Evolutionary conservation across 1,139 yeast genomes (phyloP).

Genomic region (Debaryomyces sp.): DNA sequence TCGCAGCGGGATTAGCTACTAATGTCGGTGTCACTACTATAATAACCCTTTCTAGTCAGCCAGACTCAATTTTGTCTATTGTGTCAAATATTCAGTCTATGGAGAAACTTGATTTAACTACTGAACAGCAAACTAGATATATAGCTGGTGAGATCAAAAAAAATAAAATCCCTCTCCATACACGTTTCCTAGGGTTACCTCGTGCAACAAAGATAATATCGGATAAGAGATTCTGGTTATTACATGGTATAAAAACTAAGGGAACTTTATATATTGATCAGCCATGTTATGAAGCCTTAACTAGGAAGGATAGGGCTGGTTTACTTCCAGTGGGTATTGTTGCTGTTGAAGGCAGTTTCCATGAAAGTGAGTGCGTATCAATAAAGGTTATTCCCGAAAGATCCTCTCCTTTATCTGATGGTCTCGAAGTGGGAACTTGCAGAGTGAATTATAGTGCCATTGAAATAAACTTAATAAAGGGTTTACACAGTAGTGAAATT

Average conservation of each 20-base stretch:
- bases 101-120: constrained; percentile 24
- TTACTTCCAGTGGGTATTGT: constrained; percentile 89
- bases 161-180: constrained; percentile 73
- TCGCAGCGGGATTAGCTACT: constrained; percentile 96
- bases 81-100: constrained; percentile 66
- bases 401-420: constrained; percentile 40
- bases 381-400: constrained; percentile 56
- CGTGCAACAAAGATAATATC: constrained; percentile 66
- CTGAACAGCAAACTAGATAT: constrained; percentile 35
- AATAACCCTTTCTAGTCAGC: constrained; percentile 75
- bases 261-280: constrained; percentile 79
- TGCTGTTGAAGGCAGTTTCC: constrained; percentile 77
- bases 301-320: constrained; percentile 87
- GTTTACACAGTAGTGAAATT: constrained; percentile 76
- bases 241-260: constrained; percentile 83
- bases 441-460: constrained; percentile 83
- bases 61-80: constrained; percentile 73
- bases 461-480: constrained; percentile 80
- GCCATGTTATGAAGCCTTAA: constrained; percentile 86
- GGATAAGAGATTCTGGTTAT: constrained; percentile 83
- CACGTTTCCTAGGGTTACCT: constrained; percentile 79
- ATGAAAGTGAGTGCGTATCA: constrained; percentile 87
- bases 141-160: constrained; percentile 39
- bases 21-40: constrained; percentile 93
- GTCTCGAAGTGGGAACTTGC: constrained; percentile 77